Base-by-base conservation (phyloP, 371 early-diverging fungal genomes). In the Mortierella sp. region DNA sequence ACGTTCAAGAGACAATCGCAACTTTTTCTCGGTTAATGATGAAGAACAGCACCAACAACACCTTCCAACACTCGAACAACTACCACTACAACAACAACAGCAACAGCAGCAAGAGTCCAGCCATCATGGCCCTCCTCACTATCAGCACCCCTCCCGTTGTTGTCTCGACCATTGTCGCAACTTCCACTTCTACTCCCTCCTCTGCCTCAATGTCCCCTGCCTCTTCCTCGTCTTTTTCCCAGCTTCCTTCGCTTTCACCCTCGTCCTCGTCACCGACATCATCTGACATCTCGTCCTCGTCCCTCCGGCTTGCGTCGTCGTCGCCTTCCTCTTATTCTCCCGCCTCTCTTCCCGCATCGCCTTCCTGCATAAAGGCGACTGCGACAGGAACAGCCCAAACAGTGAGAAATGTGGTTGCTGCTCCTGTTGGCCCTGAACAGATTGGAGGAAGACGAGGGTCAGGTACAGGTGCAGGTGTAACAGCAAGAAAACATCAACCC, bases 1-100 rank as follows among this genome's bases (percentile, higher is more conserved):
- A 78, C 74, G 80, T 77, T 70, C 84, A 80, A 55, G 84, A 78
- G 27, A 78, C 73, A 18, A 76, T 76, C 54, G 65, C 76, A 12
- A 71, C 76, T 8, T 81, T 78, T 63, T 81, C 84, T 41, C 78
- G 77, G 29, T 41, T 77, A 51, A 75, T 74, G 75, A 72, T 68
- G 70, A 27, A 27, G 21, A 27, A 46, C 32, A 72, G 8, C 38
- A 32, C 16, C 63, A 60, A 29, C 27, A 35, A 5, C 32, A 16
- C 35, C 18, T 18, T 7, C 63, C 32, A 63, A 32, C 60, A 60
- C 27, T 51, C 51, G 5, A 44, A 48, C 44, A 48, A 29, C 32
- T 49, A 48, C 38, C 6, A 10, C 49, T 16, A 32, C 5, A 21
- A 43, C 21, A 73, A 73, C 43, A 75, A 48, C 44, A 54, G 46